A percentile compares a stretch with the other conserved stretches of the same genome.
Evolutionary conservation across 345 rosid genomes (phyloP).

Genomic region (Cardiospermum halicacabum): DNA sequence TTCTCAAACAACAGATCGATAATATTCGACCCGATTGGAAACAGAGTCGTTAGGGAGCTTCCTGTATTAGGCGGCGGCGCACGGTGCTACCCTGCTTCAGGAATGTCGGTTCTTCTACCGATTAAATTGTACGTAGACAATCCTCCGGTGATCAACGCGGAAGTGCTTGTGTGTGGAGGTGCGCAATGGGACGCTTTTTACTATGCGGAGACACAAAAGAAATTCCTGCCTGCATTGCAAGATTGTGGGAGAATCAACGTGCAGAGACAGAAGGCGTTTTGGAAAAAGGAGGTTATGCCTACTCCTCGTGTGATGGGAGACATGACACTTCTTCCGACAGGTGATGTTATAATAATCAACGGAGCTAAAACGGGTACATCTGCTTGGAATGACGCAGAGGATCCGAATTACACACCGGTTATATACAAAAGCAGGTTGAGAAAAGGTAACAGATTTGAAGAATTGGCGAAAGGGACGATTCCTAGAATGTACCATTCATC

Average conservation of each 20-base stretch:
- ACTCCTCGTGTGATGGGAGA: constrained; percentile 68
- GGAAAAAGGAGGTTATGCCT: constrained; percentile 66
- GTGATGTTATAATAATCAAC: constrained; percentile 59
- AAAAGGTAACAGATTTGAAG: constrained; percentile 25
- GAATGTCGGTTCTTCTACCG: constrained; percentile 57
- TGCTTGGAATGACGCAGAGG: constrained; percentile 64
- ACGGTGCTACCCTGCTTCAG: constrained; percentile 50
- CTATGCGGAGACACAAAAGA: constrained; percentile 24
- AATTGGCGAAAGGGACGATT: constrained; percentile 33
- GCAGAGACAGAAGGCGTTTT: constrained; percentile 37
- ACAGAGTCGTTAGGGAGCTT: constrained; percentile 22
- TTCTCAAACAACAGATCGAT: constrained; percentile 15
- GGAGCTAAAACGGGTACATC: constrained; percentile 70
- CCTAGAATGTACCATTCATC: constrained; percentile 73
- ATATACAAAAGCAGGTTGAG: constrained; percentile 32
- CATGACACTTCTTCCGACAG: constrained; percentile 59
- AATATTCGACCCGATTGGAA: constrained; percentile 17
- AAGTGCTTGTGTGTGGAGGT: constrained; percentile 67
- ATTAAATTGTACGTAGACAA: constrained; percentile 16
- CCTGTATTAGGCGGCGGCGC: constrained; percentile 27
- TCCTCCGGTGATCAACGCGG: constrained; percentile 26
- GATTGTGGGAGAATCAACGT: constrained; percentile 62
- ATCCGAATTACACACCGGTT: constrained; percentile 55
- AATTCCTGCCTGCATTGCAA: constrained; percentile 35
- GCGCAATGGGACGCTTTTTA: constrained; percentile 34